phyloP scores from a whole-genome alignment of 2,329 filamentous ascomycete genomes.

The Cladophialophora bantiana region DNA sequence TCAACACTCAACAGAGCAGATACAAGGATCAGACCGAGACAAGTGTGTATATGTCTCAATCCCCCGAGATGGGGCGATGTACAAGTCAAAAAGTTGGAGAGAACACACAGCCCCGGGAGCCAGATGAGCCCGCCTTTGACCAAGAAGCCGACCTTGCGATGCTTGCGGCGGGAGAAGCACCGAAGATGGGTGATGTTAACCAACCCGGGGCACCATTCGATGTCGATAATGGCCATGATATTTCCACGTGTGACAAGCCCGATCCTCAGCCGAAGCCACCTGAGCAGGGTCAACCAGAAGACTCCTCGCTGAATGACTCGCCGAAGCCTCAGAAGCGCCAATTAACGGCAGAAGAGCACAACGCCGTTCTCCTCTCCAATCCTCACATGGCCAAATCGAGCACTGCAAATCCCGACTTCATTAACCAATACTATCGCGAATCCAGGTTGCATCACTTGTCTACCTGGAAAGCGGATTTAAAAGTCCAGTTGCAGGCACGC shows the following conservation, averaged over 20 bases:
- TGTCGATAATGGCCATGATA: background rate
- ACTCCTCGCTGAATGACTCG: background rate
- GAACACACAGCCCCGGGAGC: background rate
- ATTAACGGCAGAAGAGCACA: constrained; percentile 91
- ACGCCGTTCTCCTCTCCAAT: constrained; percentile 81
- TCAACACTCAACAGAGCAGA: constrained; percentile 64
- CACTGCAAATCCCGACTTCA: constrained; percentile 88
- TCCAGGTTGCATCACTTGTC: constrained; percentile 94
- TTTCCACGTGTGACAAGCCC: background rate
- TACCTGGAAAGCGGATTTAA: constrained; percentile 94
- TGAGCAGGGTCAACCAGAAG: background rate
- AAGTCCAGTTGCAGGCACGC: constrained; percentile 82
- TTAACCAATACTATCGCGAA: constrained; percentile 94
- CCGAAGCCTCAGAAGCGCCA: constrained; percentile 43
- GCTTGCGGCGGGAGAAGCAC: background rate
- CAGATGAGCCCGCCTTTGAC: background rate
- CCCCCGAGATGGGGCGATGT: background rate
- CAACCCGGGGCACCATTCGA: background rate
- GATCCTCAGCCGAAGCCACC: background rate
- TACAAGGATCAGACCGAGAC: constrained; percentile 82
- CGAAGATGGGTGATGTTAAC: background rate
- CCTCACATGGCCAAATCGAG: constrained; percentile 87
- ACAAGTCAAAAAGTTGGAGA: background rate
- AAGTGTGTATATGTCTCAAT: constrained; percentile 76
- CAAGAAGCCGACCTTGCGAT: background rate